Evolutionary conservation across 2,329 filamentous ascomycete genomes (phyloP).

Genomic region (Diaporthe ampelina): DNA sequence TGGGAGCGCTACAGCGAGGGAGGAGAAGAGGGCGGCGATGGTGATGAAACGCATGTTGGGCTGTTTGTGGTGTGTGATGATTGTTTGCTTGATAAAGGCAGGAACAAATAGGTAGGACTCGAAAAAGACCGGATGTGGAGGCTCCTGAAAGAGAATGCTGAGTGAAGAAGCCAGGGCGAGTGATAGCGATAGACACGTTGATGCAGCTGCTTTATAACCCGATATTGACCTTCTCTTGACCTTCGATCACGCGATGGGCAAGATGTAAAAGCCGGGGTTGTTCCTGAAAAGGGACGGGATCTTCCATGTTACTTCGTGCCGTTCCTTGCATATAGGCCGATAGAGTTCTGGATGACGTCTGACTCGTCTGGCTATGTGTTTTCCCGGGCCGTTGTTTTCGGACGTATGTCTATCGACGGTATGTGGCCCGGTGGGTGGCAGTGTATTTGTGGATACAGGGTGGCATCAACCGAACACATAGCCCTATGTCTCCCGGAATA

Average conservation of each 20-base stretch:
- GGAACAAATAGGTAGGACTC: background rate
- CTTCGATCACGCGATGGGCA: background rate
- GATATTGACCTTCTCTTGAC: background rate
- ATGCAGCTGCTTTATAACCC: background rate
- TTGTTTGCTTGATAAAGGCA: background rate
- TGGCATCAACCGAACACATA: background rate
- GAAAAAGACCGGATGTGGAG: background rate
- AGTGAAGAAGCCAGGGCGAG: background rate
- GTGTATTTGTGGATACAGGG: background rate
- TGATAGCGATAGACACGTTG: fast-evolving
- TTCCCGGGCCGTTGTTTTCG: background rate
- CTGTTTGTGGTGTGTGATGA: too few relatives aligned
- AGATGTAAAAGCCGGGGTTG: background rate
- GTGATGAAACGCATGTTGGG: constrained; percentile 13
- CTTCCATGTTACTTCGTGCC: constrained; percentile 7
- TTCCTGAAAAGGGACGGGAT: background rate
- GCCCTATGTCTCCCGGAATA: constrained; percentile 1
- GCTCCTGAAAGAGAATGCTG: background rate
- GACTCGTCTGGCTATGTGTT: background rate
- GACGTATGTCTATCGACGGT: background rate
- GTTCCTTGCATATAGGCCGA: constrained; percentile 10
- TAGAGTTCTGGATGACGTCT: background rate
- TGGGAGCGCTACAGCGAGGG: constrained; percentile 1
- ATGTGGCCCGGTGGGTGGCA: constrained; percentile 1
- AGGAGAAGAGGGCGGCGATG: constrained; percentile 1